phyloP scores from a whole-genome alignment of 2,329 filamentous ascomycete species.

The Stromatinia cepivora region DNA sequence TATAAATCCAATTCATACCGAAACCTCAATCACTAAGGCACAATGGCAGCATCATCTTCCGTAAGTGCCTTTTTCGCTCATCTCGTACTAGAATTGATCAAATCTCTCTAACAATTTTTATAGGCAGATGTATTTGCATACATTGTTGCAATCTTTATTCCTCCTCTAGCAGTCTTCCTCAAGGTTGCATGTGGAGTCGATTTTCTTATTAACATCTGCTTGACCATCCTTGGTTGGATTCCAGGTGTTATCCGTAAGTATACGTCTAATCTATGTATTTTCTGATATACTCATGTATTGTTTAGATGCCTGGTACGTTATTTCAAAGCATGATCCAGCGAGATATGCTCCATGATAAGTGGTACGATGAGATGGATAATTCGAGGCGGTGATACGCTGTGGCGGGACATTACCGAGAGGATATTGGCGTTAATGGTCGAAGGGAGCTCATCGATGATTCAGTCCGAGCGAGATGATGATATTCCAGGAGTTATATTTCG shows the following conservation, averaged over 20 bases:
- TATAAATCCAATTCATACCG: neutral
- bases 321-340: slow-evolving; percentile 36
- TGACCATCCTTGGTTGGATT: slow-evolving; percentile 43
- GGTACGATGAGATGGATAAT: neutral
- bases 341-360: slow-evolving; percentile 16
- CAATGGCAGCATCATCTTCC: slow-evolving; percentile 21
- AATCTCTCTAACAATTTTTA: neutral
- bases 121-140: slow-evolving; percentile 36
- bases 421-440: neutral
- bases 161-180: slow-evolving; percentile 41
- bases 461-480: neutral
- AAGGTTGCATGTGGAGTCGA: slow-evolving; percentile 44
- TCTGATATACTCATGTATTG: neutral
- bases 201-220: slow-evolving; percentile 45
- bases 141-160: slow-evolving; percentile 38
- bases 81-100: neutral
- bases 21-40: neutral
- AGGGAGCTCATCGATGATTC: neutral
- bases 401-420: neutral
- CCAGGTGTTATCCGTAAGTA: slow-evolving; percentile 39
- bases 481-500: neutral
- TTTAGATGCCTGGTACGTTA: slow-evolving; percentile 39
- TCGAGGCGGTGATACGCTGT: neutral
- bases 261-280: neutral
- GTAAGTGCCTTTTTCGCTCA: neutral